These are phyloP conservation scores for Lactifluus pinguis DNA, from an alignment of 768 basidiomycete species.

Conservation along the genomic window DNA sequence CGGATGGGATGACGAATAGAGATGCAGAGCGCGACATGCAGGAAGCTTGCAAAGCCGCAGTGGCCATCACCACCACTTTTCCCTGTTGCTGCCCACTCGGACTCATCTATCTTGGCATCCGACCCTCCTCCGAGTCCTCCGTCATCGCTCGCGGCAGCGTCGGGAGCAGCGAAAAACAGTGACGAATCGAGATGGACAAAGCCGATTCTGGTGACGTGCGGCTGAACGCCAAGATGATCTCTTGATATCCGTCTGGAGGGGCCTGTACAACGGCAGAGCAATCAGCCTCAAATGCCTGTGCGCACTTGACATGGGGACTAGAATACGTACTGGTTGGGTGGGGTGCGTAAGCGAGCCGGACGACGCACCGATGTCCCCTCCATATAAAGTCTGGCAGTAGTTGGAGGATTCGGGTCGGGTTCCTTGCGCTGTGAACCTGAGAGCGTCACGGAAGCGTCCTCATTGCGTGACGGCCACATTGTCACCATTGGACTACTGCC, in stretches of 20 bases:
- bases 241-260: conserved; percentile 32
- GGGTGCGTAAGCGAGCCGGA: conserved; percentile 16
- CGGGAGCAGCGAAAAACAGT: conserved; percentile 17
- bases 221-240: conserved; percentile 55
- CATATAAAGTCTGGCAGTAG: conserved; percentile 37
- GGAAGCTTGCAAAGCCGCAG: conserved; percentile 30
- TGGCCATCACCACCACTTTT: no score
- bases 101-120: neutral
- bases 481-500: conserved; percentile 57
- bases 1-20: conserved; percentile 49
- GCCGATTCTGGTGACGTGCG: conserved; percentile 38
- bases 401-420: conserved; percentile 43
- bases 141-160: no score
- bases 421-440: conserved; percentile 57
- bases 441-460: conserved; percentile 44
- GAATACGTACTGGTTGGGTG: conserved; percentile 19
- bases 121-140: no score
- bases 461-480: conserved; percentile 49
- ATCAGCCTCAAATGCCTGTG: neutral
- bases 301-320: neutral
- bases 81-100: neutral
- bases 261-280: conserved; percentile 28
- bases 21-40: conserved; percentile 44
- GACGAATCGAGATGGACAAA: conserved; percentile 42
- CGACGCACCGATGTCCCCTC: conserved; percentile 28